Evolutionary conservation across 352 stramenopile species (phyloP), one percentile per base, ranked within the genome.

Genomic region (Nothophytophthora sp.): DNA sequence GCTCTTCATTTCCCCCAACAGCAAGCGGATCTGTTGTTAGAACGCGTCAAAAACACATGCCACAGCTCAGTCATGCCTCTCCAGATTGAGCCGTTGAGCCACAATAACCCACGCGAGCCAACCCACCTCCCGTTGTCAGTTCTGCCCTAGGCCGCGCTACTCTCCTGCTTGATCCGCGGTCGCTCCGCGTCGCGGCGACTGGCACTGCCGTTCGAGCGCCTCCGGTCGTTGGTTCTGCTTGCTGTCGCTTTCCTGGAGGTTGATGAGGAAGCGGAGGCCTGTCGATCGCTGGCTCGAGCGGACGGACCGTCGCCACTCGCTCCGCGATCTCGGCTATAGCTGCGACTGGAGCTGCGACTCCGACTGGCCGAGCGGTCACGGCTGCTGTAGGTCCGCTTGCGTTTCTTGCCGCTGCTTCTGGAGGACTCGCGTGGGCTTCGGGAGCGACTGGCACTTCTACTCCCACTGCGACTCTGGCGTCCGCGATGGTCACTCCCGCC

Each of bases 321-420:
- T 42, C 18, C 55, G 23, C 60, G 60, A 4, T 63, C 55, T 62
- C 64, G 60, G 34, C 70, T 81, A 23, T 62, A 42, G 34, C 71
- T 83, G 49, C 67, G 65, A 36, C 64, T 79, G n/a, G 57, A 77
- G 29, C 60, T 84, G 28, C 63, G 66, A 15, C 62, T 81, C 0
- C 59, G 69, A 55, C 73, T 86, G 29, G 51, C 59, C 10, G 67
- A 67, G 19, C 50, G 56, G 22, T 38, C 62, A 33, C 58, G 45
- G 35, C 39, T 33, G 36, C 47, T 79, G 45, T 69, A 63, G 23
- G 50, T 68, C 50, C 64, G 66, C 38, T 72, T 80, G 19, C 67
- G 70, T 40, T 79, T 86, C 32, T 28, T 60, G 22, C 34, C 58
- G 25, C n/a, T n/a, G n/a, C 39, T 61, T n/a, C 55, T 60, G 30